A percentile compares a stretch with the other conserved stretches of the same genome.
Evolutionary conservation across 495 filamentous ascomycete genomes (phyloP).

Genomic region (Hyphodiscus hymeniophilus): DNA sequence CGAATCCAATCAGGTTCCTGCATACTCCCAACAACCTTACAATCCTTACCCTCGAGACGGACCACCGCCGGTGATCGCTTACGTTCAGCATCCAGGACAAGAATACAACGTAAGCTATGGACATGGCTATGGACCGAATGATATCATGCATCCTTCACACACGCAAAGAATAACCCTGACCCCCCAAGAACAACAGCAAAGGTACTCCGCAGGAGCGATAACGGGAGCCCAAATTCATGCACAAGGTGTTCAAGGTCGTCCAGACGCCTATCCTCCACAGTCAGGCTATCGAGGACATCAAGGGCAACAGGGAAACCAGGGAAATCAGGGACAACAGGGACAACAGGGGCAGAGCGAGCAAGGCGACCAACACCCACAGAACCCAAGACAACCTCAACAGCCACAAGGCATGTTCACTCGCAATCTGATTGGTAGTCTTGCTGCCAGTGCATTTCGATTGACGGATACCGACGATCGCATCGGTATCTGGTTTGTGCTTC

Average conservation of each 20-base stretch:
- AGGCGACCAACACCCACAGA: not conserved
- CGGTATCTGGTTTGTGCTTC: slow-evolving; percentile 94
- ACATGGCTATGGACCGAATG: no score
- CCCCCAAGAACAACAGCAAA: not conserved
- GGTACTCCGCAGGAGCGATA: not conserved
- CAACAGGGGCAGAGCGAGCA: no score
- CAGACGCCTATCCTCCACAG: not conserved
- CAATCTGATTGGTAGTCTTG: slow-evolving; percentile 89
- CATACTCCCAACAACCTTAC: slow-evolving; percentile 1
- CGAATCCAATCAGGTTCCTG: not conserved
- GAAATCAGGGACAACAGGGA: no score
- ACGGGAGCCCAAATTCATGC: slow-evolving; percentile 12
- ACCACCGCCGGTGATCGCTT: no score
- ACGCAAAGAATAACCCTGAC: no score
- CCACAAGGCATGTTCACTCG: slow-evolving; percentile 90
- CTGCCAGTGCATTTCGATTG: slow-evolving; percentile 82
- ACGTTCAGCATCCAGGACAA: no score
- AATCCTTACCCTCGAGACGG: slow-evolving; percentile 12
- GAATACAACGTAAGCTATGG: no score
- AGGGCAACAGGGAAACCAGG: slow-evolving; percentile 14
- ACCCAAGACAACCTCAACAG: slow-evolving; percentile 1
- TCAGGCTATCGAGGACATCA: slow-evolving; percentile 12
- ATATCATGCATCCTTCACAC: no score
- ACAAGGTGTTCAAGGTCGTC: slow-evolving; percentile 2
- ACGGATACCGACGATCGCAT: slow-evolving; percentile 75